Evolutionary conservation across 2,329 filamentous ascomycete genomes (phyloP).

Genomic region (Fusarium temperatum): DNA sequence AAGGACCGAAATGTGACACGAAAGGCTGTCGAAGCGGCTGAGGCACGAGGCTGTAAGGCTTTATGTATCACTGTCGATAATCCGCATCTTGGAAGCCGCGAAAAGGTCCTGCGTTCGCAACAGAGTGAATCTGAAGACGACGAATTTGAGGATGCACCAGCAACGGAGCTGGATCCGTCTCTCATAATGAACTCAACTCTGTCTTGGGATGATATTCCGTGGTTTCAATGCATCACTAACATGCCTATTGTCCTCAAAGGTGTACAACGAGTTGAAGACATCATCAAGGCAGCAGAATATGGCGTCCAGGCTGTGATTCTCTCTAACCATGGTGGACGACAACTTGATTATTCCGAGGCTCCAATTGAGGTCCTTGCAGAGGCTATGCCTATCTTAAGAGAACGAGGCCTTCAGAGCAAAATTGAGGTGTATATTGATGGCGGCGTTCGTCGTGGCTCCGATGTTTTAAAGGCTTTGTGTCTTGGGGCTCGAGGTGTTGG

Average conservation of each 20-base stretch:
- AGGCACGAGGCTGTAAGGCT: conserved; percentile 6
- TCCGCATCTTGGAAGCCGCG: conserved; percentile 16
- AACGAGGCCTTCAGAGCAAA: conserved; percentile 73
- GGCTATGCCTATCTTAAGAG: conserved; percentile 83
- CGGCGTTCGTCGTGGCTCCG: conserved; percentile 85
- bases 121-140: background rate
- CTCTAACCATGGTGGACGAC: conserved; percentile 93
- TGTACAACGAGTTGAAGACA: conserved; percentile 93
- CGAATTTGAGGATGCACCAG: conserved; percentile 14
- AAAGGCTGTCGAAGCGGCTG: conserved; percentile 9
- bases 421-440: conserved; percentile 93
- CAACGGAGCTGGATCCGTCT: conserved; percentile 22
- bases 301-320: conserved; percentile 90
- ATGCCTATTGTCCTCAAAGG: conserved; percentile 97
- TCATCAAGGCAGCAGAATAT: conserved; percentile 79
- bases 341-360: conserved; percentile 89
- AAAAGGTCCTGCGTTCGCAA: conserved; percentile 3
- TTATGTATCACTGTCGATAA: conserved; percentile 27
- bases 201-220: conserved; percentile 91
- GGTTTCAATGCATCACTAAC: conserved; percentile 86
- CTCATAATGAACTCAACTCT: conserved; percentile 71
- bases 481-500: conserved; percentile 90
- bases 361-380: conserved; percentile 89
- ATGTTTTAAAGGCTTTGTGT: conserved; percentile 93
- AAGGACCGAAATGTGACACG: conserved; percentile 2